Evolutionary conservation across 1,284 basidiomycete genomes (phyloP).

Genomic region (Coriolopsis trogii): DNA sequence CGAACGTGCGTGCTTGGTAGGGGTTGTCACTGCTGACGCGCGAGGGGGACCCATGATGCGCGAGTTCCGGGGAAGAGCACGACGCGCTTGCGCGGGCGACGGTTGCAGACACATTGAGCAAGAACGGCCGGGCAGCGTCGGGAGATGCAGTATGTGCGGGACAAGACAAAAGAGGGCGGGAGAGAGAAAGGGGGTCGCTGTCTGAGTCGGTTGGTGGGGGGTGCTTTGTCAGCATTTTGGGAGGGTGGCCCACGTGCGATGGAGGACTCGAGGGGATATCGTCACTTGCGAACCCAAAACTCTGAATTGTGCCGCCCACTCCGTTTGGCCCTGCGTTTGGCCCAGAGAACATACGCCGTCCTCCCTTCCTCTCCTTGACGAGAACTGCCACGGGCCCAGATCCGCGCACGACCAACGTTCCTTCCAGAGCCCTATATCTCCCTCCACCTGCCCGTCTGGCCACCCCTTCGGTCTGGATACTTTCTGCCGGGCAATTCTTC

Average conservation of each 20-base stretch:
- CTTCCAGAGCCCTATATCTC: constrained; percentile 16
- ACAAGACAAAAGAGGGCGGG: not conserved
- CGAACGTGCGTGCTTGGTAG: constrained; percentile 28
- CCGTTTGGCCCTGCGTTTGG: too few relatives aligned
- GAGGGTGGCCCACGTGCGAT: constrained; percentile 22
- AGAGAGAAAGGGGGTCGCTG: not conserved
- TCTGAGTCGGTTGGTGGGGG: constrained; percentile 3
- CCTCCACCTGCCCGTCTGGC: not conserved
- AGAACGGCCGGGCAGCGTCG: not conserved
- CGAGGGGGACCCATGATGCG: constrained; percentile 1
- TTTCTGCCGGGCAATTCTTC: constrained; percentile 12
- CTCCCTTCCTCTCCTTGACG: not conserved
- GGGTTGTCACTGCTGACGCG: not conserved
- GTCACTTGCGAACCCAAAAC: constrained; percentile 24
- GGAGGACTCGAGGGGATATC: constrained; percentile 10
- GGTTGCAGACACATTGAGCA: not conserved
- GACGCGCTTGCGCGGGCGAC: not conserved
- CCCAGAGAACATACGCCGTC: not conserved
- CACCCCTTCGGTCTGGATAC: constrained; percentile 13
- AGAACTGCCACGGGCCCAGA: constrained; percentile 9
- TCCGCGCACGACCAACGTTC: constrained; percentile 25
- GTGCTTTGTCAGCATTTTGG: constrained; percentile 22
- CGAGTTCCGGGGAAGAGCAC: not conserved
- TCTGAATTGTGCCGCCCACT: constrained; percentile 11
- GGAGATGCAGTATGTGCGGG: not conserved